Evolutionary conservation across 257 asterid genomes (phyloP).

Genomic region (Ophiorrhiza pumila): DNA sequence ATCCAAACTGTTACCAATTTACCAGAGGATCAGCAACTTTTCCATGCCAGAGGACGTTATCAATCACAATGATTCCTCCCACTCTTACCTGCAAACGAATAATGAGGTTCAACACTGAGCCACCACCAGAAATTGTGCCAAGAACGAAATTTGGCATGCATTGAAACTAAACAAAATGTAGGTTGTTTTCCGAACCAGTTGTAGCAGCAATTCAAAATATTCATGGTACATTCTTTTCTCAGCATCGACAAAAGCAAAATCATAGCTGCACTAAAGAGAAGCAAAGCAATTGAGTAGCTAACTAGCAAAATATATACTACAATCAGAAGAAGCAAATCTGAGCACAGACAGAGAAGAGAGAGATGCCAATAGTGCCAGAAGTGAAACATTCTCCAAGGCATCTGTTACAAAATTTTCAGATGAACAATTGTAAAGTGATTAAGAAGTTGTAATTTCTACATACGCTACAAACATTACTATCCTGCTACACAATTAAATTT

Average conservation of each 20-base stretch:
- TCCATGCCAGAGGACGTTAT: constrained; percentile 94
- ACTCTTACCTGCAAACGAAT: constrained; percentile 50
- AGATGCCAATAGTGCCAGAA: no score
- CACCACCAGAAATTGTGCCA: neutral
- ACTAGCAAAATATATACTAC: no score
- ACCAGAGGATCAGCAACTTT: constrained; percentile 87
- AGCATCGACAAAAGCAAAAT: constrained; percentile 88
- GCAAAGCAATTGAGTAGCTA: neutral
- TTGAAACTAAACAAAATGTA: no score
- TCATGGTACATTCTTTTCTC: constrained; percentile 87
- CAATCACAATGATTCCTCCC: constrained; percentile 81
- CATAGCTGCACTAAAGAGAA: constrained; percentile 54
- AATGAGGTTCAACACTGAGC: neutral
- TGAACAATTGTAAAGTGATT: no score
- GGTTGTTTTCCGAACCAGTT: constrained; percentile 41
- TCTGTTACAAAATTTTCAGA: no score
- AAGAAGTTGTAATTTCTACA: no score
- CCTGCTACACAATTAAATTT: no score
- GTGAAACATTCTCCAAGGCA: no score
- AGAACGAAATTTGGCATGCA: neutral
- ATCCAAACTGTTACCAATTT: neutral
- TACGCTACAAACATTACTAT: no score
- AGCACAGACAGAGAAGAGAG: no score
- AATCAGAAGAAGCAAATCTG: no score
- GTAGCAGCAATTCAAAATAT: constrained; percentile 75